Conservation (phyloP, 1,139 yeast species). For the Zygosaccharomyces sapae region DNA sequence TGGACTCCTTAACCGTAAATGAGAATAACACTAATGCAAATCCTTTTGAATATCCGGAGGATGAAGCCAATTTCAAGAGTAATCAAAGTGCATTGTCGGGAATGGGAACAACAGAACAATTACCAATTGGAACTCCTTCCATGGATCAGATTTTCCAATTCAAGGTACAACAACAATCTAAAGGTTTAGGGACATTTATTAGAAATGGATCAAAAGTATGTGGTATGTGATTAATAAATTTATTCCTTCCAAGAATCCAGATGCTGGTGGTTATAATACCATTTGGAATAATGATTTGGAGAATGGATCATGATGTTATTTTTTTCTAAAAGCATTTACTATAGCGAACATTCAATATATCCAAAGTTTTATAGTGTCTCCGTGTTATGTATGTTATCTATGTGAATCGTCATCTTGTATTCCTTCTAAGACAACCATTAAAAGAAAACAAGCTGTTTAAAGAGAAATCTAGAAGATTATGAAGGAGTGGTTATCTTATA, state of each 20-base stretch:
- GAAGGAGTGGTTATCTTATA: constrained; percentile 15
- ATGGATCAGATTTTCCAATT: constrained; percentile 21
- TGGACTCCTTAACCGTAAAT: constrained; percentile 17
- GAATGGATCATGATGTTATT: not conserved
- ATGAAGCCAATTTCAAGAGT: constrained; percentile 14
- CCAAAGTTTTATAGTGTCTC: not conserved
- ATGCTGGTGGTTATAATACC: constrained; percentile 19
- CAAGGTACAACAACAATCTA: constrained; percentile 13
- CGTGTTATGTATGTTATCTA: not conserved
- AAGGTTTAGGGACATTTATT: constrained; percentile 16
- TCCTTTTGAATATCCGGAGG: constrained; percentile 29
- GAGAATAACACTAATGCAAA: constrained; percentile 32
- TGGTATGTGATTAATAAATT: constrained; percentile 18
- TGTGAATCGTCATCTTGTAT: too few relatives aligned
- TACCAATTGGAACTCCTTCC: constrained; percentile 21
- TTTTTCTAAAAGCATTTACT: not conserved
- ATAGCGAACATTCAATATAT: not conserved
- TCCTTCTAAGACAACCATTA: not conserved
- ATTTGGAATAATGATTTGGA: constrained; percentile 14
- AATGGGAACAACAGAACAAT: constrained; percentile 10
- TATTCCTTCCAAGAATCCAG: constrained; percentile 13
- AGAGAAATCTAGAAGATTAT: not conserved
- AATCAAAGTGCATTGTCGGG: constrained; percentile 18
- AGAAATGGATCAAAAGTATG: constrained; percentile 25
- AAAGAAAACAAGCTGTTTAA: too few relatives aligned